Percentiles rank a stretch among this genome's conserved stretches.
phyloP scores from a whole-genome alignment of 805 yeast species.

The Brettanomyces naardenensis region DNA sequence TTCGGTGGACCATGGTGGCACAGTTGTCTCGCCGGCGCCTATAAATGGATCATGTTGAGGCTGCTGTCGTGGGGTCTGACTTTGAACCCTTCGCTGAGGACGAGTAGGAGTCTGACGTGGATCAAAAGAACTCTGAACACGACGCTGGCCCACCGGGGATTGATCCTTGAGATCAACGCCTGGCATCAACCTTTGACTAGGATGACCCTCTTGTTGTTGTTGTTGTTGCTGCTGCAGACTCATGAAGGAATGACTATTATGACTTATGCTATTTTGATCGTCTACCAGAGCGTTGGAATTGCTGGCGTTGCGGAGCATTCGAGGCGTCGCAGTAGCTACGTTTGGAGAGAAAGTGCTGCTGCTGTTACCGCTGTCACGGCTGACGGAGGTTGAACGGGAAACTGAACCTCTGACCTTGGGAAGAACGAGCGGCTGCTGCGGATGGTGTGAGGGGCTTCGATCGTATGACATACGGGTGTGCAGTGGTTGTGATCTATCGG shows the following conservation, averaged over 20 bases:
- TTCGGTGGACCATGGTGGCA: no score
- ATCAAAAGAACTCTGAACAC: not conserved
- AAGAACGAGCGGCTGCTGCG: conserved; percentile 9
- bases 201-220: no score
- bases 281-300: conserved; percentile 16
- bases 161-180: no score
- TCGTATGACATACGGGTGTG: no score
- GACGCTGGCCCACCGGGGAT: not conserved
- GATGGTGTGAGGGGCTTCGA: not conserved
- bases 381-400: conserved; percentile 15
- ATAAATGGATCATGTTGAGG: not conserved
- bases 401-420: conserved; percentile 18
- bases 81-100: not conserved
- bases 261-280: no score
- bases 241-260: no score
- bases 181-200: no score
- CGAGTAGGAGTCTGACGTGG: not conserved
- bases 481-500: no score
- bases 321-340: conserved; percentile 57
- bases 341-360: conserved; percentile 20
- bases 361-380: no score
- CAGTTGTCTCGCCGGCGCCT: not conserved
- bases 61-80: not conserved
- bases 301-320: conserved; percentile 57
- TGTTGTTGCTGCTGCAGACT: no score